A percentile compares a stretch with the other conserved stretches of the same genome.
Conservation (phyloP, 495 filamentous ascomycete species). For the Immersiella caudata region DNA sequence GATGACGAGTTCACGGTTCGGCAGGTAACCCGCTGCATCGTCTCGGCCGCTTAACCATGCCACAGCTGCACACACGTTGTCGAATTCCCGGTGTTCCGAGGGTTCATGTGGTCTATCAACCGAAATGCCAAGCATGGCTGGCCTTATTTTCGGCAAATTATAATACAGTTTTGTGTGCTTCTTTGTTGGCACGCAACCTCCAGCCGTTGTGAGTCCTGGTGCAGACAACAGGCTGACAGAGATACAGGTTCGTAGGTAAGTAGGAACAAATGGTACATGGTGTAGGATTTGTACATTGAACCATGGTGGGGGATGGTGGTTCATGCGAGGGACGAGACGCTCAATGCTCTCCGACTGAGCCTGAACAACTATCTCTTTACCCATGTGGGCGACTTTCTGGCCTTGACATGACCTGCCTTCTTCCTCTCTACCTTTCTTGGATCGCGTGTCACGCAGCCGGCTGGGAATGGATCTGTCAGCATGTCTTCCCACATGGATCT, state of each 20-base stretch:
- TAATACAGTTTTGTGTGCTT: slow-evolving; percentile 16
- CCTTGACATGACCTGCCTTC: slow-evolving; percentile 94
- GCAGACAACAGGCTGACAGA: not conserved
- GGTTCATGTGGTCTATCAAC: not conserved
- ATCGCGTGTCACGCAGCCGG: slow-evolving; percentile 90
- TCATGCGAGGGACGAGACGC: slow-evolving; percentile 26
- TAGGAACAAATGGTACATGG: slow-evolving; percentile 29
- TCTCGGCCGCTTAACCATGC: slow-evolving; percentile 12
- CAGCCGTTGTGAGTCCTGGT: slow-evolving; percentile 1
- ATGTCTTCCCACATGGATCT: slow-evolving; percentile 15
- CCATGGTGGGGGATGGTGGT: slow-evolving; percentile 15
- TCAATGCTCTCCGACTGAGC: slow-evolving; percentile 17
- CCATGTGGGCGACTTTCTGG: slow-evolving; percentile 97
- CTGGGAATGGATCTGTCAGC: slow-evolving; percentile 52
- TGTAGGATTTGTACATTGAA: slow-evolving; percentile 27
- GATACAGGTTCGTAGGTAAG: slow-evolving; percentile 4
- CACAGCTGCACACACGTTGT: slow-evolving; percentile 3
- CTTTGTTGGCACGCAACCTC: not conserved
- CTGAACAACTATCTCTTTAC: slow-evolving; percentile 72
- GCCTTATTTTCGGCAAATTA: slow-evolving; percentile 8
- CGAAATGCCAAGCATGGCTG: slow-evolving; percentile 3
- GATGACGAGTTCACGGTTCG: slow-evolving; percentile 16
- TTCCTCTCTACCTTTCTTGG: slow-evolving; percentile 93
- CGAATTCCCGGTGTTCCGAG: slow-evolving; percentile 18
- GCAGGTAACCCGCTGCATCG: not conserved